phyloP scores from a whole-genome alignment of 2,329 filamentous ascomycete species.

The Aspergillus hiratsukae region DNA sequence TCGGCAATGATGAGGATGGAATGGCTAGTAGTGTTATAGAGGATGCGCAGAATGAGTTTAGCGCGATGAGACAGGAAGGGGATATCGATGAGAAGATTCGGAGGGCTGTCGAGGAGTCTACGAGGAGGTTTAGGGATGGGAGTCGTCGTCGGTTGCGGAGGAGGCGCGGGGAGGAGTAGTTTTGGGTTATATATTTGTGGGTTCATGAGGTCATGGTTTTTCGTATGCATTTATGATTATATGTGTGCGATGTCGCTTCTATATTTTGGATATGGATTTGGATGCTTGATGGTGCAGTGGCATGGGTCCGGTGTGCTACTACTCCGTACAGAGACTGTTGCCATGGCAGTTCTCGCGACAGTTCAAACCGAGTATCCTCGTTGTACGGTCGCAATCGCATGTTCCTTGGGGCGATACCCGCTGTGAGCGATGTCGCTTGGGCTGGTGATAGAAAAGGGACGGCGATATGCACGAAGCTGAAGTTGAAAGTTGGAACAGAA shows the following conservation, averaged over 20 bases:
- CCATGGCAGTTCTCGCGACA: neutral
- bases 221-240: neutral
- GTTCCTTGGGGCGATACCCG: neutral
- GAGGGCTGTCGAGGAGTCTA: conserved; percentile 27
- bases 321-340: neutral
- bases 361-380: neutral
- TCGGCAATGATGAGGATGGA: conserved; percentile 48
- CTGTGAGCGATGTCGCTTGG: conserved; percentile 6
- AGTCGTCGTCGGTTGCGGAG: conserved; percentile 12
- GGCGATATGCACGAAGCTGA: conserved; percentile 1
- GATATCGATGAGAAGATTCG: conserved; percentile 30
- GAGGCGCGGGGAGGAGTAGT: conserved; percentile 7
- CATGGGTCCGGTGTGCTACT: neutral
- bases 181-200: neutral
- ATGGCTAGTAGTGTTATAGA: conserved; percentile 15
- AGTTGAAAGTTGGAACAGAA: conserved; percentile 8
- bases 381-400: neutral
- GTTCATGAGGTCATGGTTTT: neutral
- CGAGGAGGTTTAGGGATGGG: conserved; percentile 23
- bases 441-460: neutral
- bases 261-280: neutral
- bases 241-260: neutral
- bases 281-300: neutral
- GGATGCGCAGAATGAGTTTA: conserved; percentile 29
- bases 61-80: conserved; percentile 22